Base-by-base conservation (phyloP, 257 asterid species). In the Lithospermum erythrorhizon region DNA sequence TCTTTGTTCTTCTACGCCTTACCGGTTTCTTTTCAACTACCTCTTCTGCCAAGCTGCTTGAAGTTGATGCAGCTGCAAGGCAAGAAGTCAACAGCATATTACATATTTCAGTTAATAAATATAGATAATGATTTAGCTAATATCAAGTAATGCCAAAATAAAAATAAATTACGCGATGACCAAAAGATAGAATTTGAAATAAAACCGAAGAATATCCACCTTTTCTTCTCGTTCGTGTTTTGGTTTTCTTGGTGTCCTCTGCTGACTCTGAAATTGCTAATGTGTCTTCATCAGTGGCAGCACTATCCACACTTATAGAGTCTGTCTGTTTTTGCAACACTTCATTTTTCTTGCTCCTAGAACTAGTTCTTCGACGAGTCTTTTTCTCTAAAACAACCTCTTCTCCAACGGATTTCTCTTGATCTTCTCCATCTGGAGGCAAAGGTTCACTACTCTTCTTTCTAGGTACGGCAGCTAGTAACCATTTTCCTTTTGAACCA, bases 1-100 rank as follows among this genome's bases (percentile, higher is more conserved):
- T 84, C 81, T 76, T 82, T 23, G 82, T 68, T 69, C 82, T 76
- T 71, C 86, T 86, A 58, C 75, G 75, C 73, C 83, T 75, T 23
- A 83, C 68, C 52, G 63, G 81, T 79, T 70, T 79, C 74, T 79
- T 85, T 65, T 72, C 79, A 51, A 69, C 55, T 60, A 74, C 73
- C 63, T 73, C 83, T 66, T 76, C 89, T 70, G 64, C 93, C 22
- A 60, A 59, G 58, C 60, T 65, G 64, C 63, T 65, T 41, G 81
- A 23, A 27, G 74, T 64, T 51, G 76, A 64, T 68, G 83, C 63
- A 58, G 78, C 98, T 91, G 85, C 75, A 72, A 58, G 23, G 21
- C 63, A 68, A 55, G 66, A 49, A 35, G 7, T 6, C 14, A 83
- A 57, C 57, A 23, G 54, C 53, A 58, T 58, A 23, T 41, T 59